Evolutionary conservation across 805 yeast species (phyloP).

Genomic region (Yamadazyma insecticola): DNA sequence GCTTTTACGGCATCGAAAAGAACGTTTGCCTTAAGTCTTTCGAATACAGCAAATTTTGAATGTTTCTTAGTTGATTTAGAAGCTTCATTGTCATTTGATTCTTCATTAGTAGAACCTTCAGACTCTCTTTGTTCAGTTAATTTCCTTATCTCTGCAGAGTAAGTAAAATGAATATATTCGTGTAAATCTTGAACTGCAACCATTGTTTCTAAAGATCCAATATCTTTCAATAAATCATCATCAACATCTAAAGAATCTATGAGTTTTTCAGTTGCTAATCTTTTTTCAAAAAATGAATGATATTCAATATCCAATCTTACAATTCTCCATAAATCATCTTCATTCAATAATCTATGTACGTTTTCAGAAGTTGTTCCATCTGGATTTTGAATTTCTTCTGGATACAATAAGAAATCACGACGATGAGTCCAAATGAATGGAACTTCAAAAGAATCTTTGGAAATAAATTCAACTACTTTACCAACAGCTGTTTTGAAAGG

Average conservation of each 20-base stretch:
- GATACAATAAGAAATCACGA: constrained; percentile 74
- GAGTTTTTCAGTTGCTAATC: constrained; percentile 55
- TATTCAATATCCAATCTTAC: constrained; percentile 82
- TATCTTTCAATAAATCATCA: constrained; percentile 54
- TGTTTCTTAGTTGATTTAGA: constrained; percentile 41
- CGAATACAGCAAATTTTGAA: constrained; percentile 57
- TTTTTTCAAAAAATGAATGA: constrained; percentile 77
- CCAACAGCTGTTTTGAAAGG: constrained; percentile 70
- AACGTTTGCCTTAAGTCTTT: constrained; percentile 60
- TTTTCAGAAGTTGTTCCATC: constrained; percentile 30
- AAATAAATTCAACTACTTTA: constrained; percentile 63
- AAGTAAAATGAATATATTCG: constrained; percentile 75
- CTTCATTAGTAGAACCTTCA: constrained; percentile 6
- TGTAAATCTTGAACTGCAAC: constrained; percentile 83
- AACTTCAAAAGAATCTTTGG: constrained; percentile 79
- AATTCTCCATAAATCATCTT: constrained; percentile 91
- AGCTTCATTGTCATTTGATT: constrained; percentile 15
- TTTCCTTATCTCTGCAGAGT: constrained; percentile 56
- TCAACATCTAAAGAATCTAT: constrained; percentile 49
- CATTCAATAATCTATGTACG: constrained; percentile 54
- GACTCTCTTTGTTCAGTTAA: constrained; percentile 14
- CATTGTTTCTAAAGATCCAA: constrained; percentile 54
- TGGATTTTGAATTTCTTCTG: constrained; percentile 41
- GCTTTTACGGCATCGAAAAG: constrained; percentile 63
- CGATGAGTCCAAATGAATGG: constrained; percentile 96